Percentiles rank a stretch among this genome's conserved stretches.
Conservation (phyloP, 2,329 filamentous ascomycete genomes). For the Nakataea oryzae region DNA sequence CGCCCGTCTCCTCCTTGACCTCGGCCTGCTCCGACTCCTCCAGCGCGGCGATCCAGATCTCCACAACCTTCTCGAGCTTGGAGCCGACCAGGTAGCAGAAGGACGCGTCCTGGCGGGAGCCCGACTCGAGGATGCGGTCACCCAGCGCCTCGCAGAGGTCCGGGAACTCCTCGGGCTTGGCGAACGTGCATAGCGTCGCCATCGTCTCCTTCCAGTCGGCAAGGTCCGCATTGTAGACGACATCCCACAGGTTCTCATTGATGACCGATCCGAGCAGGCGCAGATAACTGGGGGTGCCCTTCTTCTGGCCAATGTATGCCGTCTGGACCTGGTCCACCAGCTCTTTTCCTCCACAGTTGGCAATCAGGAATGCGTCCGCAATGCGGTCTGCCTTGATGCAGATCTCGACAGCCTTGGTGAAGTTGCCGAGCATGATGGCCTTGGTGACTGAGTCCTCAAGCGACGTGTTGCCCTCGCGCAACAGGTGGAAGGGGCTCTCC, state of each 20-base stretch:
- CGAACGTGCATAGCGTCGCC: conserved; percentile 92
- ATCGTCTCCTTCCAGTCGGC: conserved; percentile 95
- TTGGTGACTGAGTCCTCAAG: conserved; percentile 81
- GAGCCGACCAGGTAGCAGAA: conserved; percentile 96
- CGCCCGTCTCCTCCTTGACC: conserved; percentile 56
- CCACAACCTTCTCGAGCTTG: conserved; percentile 93
- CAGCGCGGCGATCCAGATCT: conserved; percentile 86
- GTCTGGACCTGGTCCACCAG: conserved; percentile 90
- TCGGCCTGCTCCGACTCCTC: conserved; percentile 71
- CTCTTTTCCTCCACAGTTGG: conserved; percentile 88
- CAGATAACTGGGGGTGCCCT: conserved; percentile 79
- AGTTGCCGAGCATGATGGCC: conserved; percentile 81
- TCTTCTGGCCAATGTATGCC: conserved; percentile 77
- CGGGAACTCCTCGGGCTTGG: conserved; percentile 80
- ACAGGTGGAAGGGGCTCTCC: conserved; percentile 87
- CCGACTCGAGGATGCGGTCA: conserved; percentile 75
- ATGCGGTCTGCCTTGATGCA: conserved; percentile 82
- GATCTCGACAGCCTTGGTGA: conserved; percentile 79
- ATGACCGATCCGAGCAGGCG: conserved; percentile 85
- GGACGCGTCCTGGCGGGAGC: conserved; percentile 71
- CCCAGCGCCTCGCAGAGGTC: conserved; percentile 92
- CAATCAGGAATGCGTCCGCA: conserved; percentile 95
- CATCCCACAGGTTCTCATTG: conserved; percentile 94
- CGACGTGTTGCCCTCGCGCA: conserved; percentile 70
- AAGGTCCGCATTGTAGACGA: conserved; percentile 92